These are phyloP conservation scores for Zanthoxylum bungeanum DNA, from an alignment of 345 rosid species.

Conservation along the genomic window DNA sequence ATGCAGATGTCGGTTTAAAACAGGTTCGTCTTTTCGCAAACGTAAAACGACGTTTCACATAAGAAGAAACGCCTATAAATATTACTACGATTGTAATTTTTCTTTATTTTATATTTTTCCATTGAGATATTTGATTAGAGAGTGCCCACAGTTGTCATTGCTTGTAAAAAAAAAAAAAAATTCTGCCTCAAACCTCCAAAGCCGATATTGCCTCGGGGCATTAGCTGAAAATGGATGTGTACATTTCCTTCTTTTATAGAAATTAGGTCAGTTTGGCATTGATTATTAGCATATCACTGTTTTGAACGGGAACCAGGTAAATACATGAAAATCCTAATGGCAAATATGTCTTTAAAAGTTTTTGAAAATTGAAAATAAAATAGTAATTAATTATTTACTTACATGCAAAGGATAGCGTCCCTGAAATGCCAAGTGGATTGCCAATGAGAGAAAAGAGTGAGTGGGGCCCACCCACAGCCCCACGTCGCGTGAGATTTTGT, in stretches of 20 bases:
- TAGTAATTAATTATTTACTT: not conserved
- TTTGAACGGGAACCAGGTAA: not conserved
- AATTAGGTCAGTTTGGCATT: not conserved
- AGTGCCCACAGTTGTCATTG: not conserved
- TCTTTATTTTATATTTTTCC: not conserved
- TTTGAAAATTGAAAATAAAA: not conserved
- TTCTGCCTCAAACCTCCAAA: conserved; percentile 12
- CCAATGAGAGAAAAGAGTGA: not conserved
- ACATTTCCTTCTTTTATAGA: not conserved
- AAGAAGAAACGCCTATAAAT: not conserved
- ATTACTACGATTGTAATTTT: too few species aligned
- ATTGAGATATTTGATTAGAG: too few species aligned
- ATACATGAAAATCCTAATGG: not conserved
- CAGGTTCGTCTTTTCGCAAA: not conserved
- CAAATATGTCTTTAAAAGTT: not conserved
- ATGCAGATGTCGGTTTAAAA: not conserved
- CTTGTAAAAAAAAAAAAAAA: not conserved
- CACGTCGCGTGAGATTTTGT: conserved; percentile 13
- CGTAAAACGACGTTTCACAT: not conserved
- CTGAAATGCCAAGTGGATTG: conserved; percentile 18
- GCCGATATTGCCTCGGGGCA: conserved; percentile 2
- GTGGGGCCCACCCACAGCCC: not conserved
- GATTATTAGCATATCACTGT: not conserved
- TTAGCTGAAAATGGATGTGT: conserved; percentile 1
- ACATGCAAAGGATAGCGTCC: conserved; percentile 1